These are phyloP conservation scores for Botrytis cinerea DNA, from an alignment of 2,329 filamentous ascomycete genomes.

Conservation along the genomic window DNA sequence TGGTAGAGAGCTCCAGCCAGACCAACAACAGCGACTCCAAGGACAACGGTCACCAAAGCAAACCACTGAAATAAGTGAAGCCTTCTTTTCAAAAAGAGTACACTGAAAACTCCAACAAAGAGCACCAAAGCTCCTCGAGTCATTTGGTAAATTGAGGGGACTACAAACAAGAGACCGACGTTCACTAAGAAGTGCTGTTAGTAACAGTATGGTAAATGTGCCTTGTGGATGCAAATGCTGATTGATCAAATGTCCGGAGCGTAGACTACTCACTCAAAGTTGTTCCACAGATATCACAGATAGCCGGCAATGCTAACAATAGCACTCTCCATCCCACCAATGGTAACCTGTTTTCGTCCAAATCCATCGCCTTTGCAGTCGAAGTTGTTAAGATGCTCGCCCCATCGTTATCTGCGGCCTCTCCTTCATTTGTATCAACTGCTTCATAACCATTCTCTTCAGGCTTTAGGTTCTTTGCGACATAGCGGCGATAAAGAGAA, in stretches of 20 bases:
- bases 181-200: slow-evolving; percentile 70
- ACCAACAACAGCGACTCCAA: slow-evolving; percentile 86
- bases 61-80: slow-evolving; percentile 91
- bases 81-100: slow-evolving; percentile 80
- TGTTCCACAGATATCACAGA: slow-evolving; percentile 92
- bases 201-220: neutral
- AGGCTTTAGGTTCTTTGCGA: slow-evolving; percentile 47
- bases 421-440: slow-evolving; percentile 52
- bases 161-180: slow-evolving; percentile 87
- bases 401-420: slow-evolving; percentile 40
- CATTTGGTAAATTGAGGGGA: slow-evolving; percentile 98
- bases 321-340: slow-evolving; percentile 71
- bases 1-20: slow-evolving; percentile 82
- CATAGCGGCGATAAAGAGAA: slow-evolving; percentile 63
- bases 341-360: slow-evolving; percentile 57
- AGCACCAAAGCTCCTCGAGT: slow-evolving; percentile 90
- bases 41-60: slow-evolving; percentile 80
- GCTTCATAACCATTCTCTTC: slow-evolving; percentile 64
- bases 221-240: neutral
- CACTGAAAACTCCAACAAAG: slow-evolving; percentile 94
- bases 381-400: slow-evolving; percentile 49
- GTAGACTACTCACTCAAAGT: slow-evolving; percentile 51
- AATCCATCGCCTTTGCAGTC: slow-evolving; percentile 54
- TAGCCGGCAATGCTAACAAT: slow-evolving; percentile 80
- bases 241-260: neutral